A percentile compares a stretch with the other conserved stretches of the same genome.
These are phyloP conservation scores for Cordyceps fumosorosea DNA, from an alignment of 2,329 filamentous ascomycete genomes.

Conservation along the genomic window DNA sequence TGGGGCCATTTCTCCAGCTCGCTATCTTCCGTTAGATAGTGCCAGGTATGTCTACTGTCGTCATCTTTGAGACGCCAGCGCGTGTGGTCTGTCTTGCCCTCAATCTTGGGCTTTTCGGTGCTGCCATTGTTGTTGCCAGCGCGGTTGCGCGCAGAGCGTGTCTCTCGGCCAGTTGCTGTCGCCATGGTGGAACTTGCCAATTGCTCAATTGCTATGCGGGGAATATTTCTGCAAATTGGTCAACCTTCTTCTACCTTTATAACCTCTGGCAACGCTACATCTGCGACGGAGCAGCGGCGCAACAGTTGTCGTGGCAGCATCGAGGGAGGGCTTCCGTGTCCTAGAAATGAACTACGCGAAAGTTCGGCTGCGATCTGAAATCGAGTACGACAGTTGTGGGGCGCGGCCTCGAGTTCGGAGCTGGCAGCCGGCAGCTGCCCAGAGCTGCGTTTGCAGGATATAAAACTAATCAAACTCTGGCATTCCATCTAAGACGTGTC, in stretches of 20 bases:
- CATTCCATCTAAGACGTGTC: no score
- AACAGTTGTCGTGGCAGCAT: background rate
- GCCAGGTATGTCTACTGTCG: constrained; percentile 84
- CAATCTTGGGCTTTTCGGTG: constrained; percentile 42
- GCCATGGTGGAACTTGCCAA: constrained; percentile 20
- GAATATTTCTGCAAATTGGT: background rate
- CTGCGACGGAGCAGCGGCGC: constrained; percentile 4
- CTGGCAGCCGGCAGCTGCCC: background rate
- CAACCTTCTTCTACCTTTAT: constrained; percentile 10
- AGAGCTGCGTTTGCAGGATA: background rate
- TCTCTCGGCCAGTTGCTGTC: constrained; percentile 24
- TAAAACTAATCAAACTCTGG: background rate
- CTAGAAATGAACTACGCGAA: background rate
- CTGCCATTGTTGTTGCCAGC: constrained; percentile 29
- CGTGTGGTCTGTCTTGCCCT: constrained; percentile 64
- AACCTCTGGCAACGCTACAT: background rate
- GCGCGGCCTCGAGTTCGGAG: constrained; percentile 10
- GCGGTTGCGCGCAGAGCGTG: constrained; percentile 37
- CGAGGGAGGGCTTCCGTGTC: background rate
- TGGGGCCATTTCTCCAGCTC: constrained; percentile 76
- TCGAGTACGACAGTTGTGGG: background rate
- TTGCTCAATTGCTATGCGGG: background rate
- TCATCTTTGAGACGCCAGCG: constrained; percentile 84
- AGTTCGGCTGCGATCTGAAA: background rate
- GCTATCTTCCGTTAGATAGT: constrained; percentile 73